Conservation (phyloP, 148 eudicot genomes). For the Fagopyrum esculentum region DNA sequence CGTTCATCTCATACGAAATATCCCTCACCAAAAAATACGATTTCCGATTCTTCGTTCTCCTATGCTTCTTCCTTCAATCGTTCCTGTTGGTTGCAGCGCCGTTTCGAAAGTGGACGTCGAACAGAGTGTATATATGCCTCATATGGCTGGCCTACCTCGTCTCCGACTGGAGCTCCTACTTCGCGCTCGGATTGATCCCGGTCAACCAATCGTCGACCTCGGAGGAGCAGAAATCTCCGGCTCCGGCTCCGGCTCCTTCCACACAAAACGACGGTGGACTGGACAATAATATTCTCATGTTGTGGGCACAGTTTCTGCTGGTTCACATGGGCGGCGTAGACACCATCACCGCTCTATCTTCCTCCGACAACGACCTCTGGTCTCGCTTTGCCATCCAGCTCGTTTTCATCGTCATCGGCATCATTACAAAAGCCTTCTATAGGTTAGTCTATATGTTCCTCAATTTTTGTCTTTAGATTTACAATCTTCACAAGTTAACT, state of each 20-base stretch:
- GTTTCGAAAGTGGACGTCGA: not conserved
- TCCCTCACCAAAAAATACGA: not conserved
- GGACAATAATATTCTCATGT: slow-evolving; percentile 17
- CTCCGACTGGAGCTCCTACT: not conserved
- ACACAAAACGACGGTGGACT: not conserved
- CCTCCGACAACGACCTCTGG: slow-evolving; percentile 37
- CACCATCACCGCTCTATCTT: slow-evolving; percentile 33
- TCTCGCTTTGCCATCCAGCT: slow-evolving; percentile 17
- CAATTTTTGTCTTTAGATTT: no score
- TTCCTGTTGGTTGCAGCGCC: not conserved
- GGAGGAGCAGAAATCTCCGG: no score
- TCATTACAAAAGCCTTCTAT: not conserved
- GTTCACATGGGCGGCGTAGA: slow-evolving; percentile 37
- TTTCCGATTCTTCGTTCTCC: not conserved
- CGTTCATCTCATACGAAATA: not conserved
- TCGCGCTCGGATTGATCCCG: not conserved
- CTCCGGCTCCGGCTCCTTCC: no score
- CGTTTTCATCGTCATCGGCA: slow-evolving; percentile 7
- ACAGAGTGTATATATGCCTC: not conserved
- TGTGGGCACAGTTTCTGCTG: slow-evolving; percentile 36
- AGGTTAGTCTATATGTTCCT: not conserved
- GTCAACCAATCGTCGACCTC: not conserved
- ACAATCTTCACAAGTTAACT: no score
- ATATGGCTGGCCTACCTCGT: not conserved
- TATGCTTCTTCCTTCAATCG: not conserved